Conservation (phyloP, 2,329 filamentous ascomycete species). For the Phoma sp. region DNA sequence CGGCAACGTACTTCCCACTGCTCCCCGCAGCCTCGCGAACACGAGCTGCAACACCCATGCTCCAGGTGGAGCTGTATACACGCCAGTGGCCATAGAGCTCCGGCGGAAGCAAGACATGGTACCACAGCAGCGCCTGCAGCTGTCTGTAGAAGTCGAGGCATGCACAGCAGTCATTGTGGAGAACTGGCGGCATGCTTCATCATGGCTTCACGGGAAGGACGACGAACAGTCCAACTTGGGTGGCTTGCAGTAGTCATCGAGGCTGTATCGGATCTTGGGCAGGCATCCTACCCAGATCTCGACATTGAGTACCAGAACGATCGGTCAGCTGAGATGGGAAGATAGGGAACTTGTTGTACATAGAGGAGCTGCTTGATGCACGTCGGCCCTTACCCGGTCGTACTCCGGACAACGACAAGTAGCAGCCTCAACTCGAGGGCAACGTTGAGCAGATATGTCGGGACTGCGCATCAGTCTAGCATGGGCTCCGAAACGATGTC, state of each 20-base stretch:
- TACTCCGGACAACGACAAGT: constrained; percentile 10
- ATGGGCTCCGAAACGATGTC: constrained; percentile 3
- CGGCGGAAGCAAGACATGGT: constrained; percentile 4
- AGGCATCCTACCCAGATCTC: constrained; percentile 4
- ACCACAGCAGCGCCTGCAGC: constrained; percentile 11
- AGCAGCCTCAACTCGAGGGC: background rate
- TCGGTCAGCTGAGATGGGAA: constrained; percentile 2
- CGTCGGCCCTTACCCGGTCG: constrained; percentile 8
- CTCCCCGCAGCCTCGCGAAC: constrained; percentile 11
- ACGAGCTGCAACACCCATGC: constrained; percentile 21
- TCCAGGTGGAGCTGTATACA: constrained; percentile 12
- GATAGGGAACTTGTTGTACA: constrained; percentile 2
- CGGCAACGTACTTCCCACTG: constrained; percentile 12
- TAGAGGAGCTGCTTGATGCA: background rate
- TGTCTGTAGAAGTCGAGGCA: constrained; percentile 3
- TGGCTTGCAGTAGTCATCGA: constrained; percentile 8
- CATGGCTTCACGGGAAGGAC: background rate
- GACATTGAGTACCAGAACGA: background rate
- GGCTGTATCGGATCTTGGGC: constrained; percentile 1
- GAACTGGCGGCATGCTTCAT: constrained; percentile 4
- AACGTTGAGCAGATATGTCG: background rate
- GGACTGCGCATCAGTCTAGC: background rate
- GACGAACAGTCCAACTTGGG: background rate
- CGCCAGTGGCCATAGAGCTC: constrained; percentile 6
- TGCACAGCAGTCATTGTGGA: background rate